Percentiles rank a stretch among this genome's conserved stretches.
Conservation (phyloP, 2,329 filamentous ascomycete species). For the Beauveria sp. region DNA sequence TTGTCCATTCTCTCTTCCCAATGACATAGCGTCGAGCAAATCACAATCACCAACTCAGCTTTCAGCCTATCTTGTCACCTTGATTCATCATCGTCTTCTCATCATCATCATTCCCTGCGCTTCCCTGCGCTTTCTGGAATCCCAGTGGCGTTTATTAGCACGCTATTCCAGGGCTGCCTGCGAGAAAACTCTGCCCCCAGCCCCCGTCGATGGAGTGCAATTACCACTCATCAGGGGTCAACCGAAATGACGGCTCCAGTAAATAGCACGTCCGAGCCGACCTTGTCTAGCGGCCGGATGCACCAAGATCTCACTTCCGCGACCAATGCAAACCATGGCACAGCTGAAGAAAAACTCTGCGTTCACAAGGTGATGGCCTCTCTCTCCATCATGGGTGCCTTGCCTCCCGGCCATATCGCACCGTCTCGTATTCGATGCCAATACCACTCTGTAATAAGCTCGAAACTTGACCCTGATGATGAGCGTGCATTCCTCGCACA, state of each 20-base stretch:
- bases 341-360: conserved; percentile 5
- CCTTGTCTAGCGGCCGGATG: conserved; percentile 7
- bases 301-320: background rate
- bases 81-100: background rate
- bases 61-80: background rate
- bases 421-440: background rate
- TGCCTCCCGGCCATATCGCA: background rate
- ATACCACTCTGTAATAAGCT: background rate
- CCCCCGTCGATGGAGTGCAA: conserved; percentile 9
- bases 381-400: background rate
- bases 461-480: conserved; percentile 2
- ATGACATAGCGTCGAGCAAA: background rate
- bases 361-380: background rate
- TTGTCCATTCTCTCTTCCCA: background rate
- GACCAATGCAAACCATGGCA: background rate
- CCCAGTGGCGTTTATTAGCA: background rate
- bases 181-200: conserved; percentile 10
- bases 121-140: background rate
- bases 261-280: background rate
- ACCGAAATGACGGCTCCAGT: conserved; percentile 10
- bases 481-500: background rate
- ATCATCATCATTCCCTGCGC: background rate
- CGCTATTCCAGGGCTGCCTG: conserved; percentile 1
- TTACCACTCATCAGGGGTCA: conserved; percentile 9
- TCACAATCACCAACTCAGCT: background rate